These are phyloP conservation scores for Scheffersomyces ergatensis DNA, from an alignment of 805 yeast genomes.

Conservation along the genomic window DNA sequence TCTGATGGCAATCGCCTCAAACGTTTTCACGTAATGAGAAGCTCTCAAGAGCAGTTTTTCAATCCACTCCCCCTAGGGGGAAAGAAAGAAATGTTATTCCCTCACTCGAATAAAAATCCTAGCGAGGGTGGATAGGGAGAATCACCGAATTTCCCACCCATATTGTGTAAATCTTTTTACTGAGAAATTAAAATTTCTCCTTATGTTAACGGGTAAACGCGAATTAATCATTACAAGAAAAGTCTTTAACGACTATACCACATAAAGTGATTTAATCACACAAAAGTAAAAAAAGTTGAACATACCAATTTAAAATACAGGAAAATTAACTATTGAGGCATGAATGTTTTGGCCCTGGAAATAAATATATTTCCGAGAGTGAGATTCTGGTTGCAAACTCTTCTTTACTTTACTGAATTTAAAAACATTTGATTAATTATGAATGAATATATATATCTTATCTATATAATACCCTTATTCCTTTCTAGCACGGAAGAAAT, in stretches of 20 bases:
- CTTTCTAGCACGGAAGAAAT: too few relatives aligned
- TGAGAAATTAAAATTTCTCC: slow-evolving; percentile 12
- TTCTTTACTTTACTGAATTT: too few relatives aligned
- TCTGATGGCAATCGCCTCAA: slow-evolving; percentile 57
- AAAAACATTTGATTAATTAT: too few relatives aligned
- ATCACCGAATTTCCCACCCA: slow-evolving; percentile 70
- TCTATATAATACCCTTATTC: too few relatives aligned
- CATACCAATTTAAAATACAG: not conserved
- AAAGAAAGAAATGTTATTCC: not conserved
- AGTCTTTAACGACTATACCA: slow-evolving; percentile 19
- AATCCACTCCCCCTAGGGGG: slow-evolving; percentile 3
- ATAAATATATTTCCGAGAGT: too few relatives aligned
- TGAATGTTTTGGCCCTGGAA: too few relatives aligned
- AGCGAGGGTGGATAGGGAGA: slow-evolving; percentile 53
- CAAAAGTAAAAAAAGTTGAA: not conserved
- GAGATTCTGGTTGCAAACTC: too few relatives aligned
- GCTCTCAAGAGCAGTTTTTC: slow-evolving; percentile 59
- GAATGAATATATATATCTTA: too few relatives aligned
- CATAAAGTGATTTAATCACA: not conserved
- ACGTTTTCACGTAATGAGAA: slow-evolving; percentile 53
- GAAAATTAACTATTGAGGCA: too few relatives aligned
- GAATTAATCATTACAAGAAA: slow-evolving; percentile 39
- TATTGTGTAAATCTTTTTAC: slow-evolving; percentile 8
- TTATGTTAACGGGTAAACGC: slow-evolving; percentile 45
- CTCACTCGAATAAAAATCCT: too few relatives aligned